A percentile compares a stretch with the other conserved stretches of the same genome.
Conservation (phyloP, 2,329 filamentous ascomycete genomes). For the Colletotrichum liaoningense region DNA sequence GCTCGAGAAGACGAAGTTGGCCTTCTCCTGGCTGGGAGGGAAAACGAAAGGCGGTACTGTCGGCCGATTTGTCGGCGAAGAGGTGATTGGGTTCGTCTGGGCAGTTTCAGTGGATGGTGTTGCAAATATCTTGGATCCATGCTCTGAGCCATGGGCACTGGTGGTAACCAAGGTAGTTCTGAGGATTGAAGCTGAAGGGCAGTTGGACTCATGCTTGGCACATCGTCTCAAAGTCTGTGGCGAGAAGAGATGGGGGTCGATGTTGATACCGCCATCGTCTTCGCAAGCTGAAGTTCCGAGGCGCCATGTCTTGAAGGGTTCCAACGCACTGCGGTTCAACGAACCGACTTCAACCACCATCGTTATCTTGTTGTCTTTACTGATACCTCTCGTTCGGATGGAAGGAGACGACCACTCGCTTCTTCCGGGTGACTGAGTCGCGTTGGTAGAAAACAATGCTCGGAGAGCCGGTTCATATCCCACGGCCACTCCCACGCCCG, state of each 20-base stretch:
- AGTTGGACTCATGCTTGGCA: neutral
- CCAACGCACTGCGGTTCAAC: slow-evolving; percentile 20
- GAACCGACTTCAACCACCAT: slow-evolving; percentile 33
- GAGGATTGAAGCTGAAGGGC: neutral
- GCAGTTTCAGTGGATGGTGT: neutral
- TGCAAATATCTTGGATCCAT: neutral
- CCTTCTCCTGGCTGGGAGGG: neutral
- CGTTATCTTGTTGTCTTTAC: neutral
- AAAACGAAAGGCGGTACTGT: neutral
- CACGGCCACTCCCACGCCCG: slow-evolving; percentile 10
- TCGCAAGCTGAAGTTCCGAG: neutral
- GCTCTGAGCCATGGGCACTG: neutral
- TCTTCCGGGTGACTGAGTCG: neutral
- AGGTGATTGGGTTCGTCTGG: neutral
- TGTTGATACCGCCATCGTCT: neutral
- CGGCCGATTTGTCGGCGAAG: neutral
- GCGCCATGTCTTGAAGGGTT: slow-evolving; percentile 27
- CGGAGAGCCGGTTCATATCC: slow-evolving; percentile 13
- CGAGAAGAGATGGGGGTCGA: slow-evolving; percentile 14
- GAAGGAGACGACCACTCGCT: neutral
- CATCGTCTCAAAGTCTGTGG: slow-evolving; percentile 2
- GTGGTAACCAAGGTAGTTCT: too few relatives aligned
- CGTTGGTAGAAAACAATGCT: neutral
- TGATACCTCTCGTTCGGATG: neutral
- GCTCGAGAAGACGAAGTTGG: slow-evolving; percentile 16